A percentile compares a stretch with the other conserved stretches of the same genome.
Conservation (phyloP, 345 rosid species). For the Abelmoschus esculentus region DNA sequence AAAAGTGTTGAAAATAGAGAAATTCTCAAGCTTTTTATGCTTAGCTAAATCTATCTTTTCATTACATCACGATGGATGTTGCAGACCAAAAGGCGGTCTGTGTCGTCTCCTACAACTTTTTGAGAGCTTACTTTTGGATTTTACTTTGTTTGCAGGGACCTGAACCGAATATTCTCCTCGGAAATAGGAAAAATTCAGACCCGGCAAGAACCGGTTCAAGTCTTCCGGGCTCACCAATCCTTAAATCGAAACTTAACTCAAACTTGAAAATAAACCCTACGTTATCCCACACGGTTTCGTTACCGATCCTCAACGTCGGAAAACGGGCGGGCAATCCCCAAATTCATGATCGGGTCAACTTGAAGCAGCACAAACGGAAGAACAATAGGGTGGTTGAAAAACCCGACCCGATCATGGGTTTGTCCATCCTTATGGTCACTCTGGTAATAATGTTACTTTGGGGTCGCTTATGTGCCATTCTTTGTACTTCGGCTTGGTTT, state of each 20-base stretch:
- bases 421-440: conserved; percentile 45
- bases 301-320: background rate
- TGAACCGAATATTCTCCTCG: conserved; percentile 17
- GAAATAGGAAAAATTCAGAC: conserved; percentile 18
- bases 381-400: background rate
- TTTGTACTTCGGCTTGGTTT: conserved; percentile 57
- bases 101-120: conserved; percentile 6
- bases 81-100: conserved; percentile 12
- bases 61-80: background rate
- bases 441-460: conserved; percentile 43
- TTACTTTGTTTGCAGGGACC: conserved; percentile 18
- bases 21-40: background rate
- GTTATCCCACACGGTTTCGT: conserved; percentile 10
- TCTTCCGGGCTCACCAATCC: conserved; percentile 27
- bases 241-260: conserved; percentile 13
- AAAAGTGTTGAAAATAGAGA: background rate
- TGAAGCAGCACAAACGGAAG: background rate
- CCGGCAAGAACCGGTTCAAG: conserved; percentile 19
- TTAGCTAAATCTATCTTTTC: background rate
- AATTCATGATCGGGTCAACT: background rate
- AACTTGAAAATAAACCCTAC: background rate
- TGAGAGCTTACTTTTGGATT: background rate
- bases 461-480: conserved; percentile 60
- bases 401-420: conserved; percentile 42
- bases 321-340: background rate